These are phyloP conservation scores for Meyerozyma sp. DNA, from an alignment of 1,139 yeast species.

Conservation along the genomic window DNA sequence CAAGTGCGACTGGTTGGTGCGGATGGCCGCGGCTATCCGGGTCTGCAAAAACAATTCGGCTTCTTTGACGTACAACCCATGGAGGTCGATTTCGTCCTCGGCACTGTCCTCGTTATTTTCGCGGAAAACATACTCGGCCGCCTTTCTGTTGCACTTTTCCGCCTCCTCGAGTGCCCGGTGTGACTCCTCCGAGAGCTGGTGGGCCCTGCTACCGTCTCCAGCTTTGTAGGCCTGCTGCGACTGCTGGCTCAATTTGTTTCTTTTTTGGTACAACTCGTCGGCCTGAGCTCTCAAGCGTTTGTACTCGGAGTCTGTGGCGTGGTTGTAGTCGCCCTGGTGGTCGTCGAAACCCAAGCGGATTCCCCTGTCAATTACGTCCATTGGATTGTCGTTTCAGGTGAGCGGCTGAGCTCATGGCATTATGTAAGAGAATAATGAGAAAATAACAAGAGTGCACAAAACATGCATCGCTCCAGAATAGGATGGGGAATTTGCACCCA, in stretches of 20 bases:
- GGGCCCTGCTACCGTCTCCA: slow-evolving; percentile 73
- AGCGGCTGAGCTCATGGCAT: background rate
- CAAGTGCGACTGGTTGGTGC: slow-evolving; percentile 51
- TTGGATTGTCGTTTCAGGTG: slow-evolving; percentile 8
- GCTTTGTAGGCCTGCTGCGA: slow-evolving; percentile 72
- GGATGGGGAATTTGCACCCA: too few relatives aligned
- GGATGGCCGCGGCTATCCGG: slow-evolving; percentile 62
- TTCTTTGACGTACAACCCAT: slow-evolving; percentile 86
- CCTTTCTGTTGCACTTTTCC: slow-evolving; percentile 66
- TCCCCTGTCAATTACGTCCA: slow-evolving; percentile 28
- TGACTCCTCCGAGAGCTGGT: slow-evolving; percentile 64
- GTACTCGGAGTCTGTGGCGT: slow-evolving; percentile 65
- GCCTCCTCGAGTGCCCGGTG: slow-evolving; percentile 56
- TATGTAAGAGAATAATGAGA: background rate
- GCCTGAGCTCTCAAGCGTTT: slow-evolving; percentile 64
- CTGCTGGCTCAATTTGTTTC: slow-evolving; percentile 52
- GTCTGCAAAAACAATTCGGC: slow-evolving; percentile 73
- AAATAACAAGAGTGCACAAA: too few relatives aligned
- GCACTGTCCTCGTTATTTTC: slow-evolving; percentile 85
- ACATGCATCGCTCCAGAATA: too few relatives aligned
- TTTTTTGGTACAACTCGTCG: slow-evolving; percentile 54
- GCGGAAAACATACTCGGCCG: slow-evolving; percentile 86
- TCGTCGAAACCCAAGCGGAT: slow-evolving; percentile 29
- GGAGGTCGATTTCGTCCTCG: slow-evolving; percentile 84
- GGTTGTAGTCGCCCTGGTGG: slow-evolving; percentile 57